Evolutionary conservation across 2,329 filamentous ascomycete species (phyloP), one percentile per base, ranked within the genome.

Genomic region (Clarireedia sp.): DNA sequence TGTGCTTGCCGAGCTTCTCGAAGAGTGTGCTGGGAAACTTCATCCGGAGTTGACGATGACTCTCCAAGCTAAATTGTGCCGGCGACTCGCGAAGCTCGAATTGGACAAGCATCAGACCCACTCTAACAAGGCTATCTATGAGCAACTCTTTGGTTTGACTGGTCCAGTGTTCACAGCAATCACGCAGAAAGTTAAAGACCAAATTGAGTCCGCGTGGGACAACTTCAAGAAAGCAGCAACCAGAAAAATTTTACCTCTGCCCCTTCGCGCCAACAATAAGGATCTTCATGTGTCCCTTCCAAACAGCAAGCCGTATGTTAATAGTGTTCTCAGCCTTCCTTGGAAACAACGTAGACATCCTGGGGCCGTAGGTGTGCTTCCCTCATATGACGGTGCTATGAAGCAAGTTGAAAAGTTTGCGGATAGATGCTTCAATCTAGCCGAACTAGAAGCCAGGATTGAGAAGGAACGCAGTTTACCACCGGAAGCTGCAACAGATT

Each of bases 1-100:
- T 2, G 46, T 82, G 0, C 60, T 85, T 2, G 66, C 75, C 0
- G 59, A 71, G 0, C 67, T 85, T 2, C 66, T 85, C 1, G 61
- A 70, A 0, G 74, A 79, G 19, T 66, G 56, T 3, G 56, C 64
- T 9, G 47, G 56, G 17, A 51, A 43, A 2, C 63, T 72, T 23
- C 55, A 58, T 36, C 64, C 70, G 0, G 74, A 80, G 9, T 56
- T 68, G 3, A 59, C 71, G 2, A 63, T 69, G 2, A 63, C 71
- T 16, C 61, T 83, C 5, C 74, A 72, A 48, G 67, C 75, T 33
- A 86, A 85, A 63, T 67, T 85, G 0, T 76, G 75, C 58, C 74
- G 78, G 21, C 77, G 82, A 0, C 72, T 86, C 14, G 76, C 75
- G 0, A 86, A 86, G 63, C 62, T 86, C 0, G 76, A 82, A 33